Evolutionary conservation across 495 filamentous ascomycete species (phyloP), one percentile per base, ranked within the genome.

Genomic region (Tetracladium setigerum): DNA sequence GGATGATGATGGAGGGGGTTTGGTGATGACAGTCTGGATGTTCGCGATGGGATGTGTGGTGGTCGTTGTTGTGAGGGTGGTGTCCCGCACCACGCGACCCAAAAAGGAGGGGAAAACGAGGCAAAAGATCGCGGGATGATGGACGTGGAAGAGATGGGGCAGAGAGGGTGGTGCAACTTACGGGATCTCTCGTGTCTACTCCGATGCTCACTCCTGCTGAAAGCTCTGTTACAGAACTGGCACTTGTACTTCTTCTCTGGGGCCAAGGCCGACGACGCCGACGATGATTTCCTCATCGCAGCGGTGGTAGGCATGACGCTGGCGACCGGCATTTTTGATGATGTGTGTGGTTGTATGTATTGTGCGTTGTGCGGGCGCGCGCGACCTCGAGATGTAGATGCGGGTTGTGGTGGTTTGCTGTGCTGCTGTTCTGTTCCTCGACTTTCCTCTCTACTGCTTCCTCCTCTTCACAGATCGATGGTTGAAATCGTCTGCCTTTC

Each of bases 181-280:
- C 92, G 92, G 58, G 90, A 95, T 67, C 92, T 77, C 67, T 98
- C 92, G 70, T 98, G 92, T 71, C 92, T 76, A 68, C 89, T 95
- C 53, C 94, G 81, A 68, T 98, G 92, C 66, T 98, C 94, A 63
- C 89, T 95, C 63, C 94, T 77, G 71, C 88, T 95, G 64, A 98
- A 98, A 44, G 92, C 92, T 62, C 92, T 80, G 67, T 86, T 87
- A 74, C 92, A 98, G 68, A 95, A 98, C 76, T 95, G 88, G 71
- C 92, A 98, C 68, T 97, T 95, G 79, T 98, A 98, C 68, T 95
- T 96, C 73, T 90, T 88, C 72, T 96, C 90, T 36, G 90, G 86
- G 38, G 78, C 78, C 56, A 77, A 63, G 33, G 77, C 68, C 46
- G 77, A 63, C 63, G 71, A 72, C 30, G 75, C 73, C 50, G 84